Evolutionary conservation across 2,329 filamentous ascomycete genomes (phyloP), one percentile per base, ranked within the genome.

Genomic region (Calonectria pteridis): DNA sequence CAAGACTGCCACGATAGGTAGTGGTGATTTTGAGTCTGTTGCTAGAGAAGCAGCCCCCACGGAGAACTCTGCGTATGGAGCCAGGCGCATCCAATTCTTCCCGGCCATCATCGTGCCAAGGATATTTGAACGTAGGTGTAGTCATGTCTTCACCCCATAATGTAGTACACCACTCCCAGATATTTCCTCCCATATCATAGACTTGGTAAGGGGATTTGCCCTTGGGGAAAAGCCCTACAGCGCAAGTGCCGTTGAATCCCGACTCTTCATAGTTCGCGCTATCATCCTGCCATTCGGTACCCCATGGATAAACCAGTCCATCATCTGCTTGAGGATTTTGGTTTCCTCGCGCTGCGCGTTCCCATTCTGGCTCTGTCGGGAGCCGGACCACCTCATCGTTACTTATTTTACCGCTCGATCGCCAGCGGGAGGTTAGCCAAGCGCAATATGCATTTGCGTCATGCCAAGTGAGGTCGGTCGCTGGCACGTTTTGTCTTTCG

Each of bases 141-240:
- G 63, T 37, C 63, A 51, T 66, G 20, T 66, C 46, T 18, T 50
- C 46, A n/a, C 63, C 63, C 63, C 63, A 66, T 18, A 66, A 29
- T 28, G 63, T 66, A 6, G 63, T 66, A 14, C 63, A 66, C 63
- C 63, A 66, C n/a, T 66, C 63, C 63, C 63, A 66, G 11, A 66
- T 49, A 49, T 66, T 50, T 33, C 63, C 63, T 49, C 28, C 46
- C 63, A 66, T 66, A 14, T 66, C 63, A 16, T 66, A 26, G 46
- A 46, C 16, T n/a, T 49, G 18, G 9, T 66, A 37, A 5, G 63
- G 31, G 2, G 63, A 50, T 26, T 16, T 26, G 14, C 63, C 63
- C 46, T n/a, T 31, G 14, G 63, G 46, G 14, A 66, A 66, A 16
- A 66, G 43, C 4, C 63, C 46, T 3, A 66, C 46, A 16, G 63